Percentiles rank a stretch among this genome's conserved stretches.
phyloP scores from a whole-genome alignment of 192 early-diverging fungal species.

The Coemansia sp. region DNA sequence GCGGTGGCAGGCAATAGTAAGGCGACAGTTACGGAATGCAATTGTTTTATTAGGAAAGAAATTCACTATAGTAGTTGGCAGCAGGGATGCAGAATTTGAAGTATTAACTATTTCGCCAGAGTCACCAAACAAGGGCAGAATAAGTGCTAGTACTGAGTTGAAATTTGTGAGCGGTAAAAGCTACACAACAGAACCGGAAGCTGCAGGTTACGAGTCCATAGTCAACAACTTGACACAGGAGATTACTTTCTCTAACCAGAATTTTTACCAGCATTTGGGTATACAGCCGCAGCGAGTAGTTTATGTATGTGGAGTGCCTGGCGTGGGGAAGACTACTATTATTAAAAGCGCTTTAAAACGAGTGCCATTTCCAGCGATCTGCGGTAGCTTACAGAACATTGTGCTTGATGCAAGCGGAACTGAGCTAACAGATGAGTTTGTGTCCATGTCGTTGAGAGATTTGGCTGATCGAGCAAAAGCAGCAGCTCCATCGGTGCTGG shows the following conservation, averaged over 20 bases:
- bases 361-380: conserved; percentile 16
- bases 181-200: no score
- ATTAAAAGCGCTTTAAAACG: conserved; percentile 17
- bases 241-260: conserved; percentile 18
- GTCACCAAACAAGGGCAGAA: not conserved
- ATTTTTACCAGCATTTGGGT: conserved; percentile 16
- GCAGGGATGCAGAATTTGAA: not conserved
- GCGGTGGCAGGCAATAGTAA: conserved; percentile 2
- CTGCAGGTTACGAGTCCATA: conserved; percentile 30
- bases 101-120: not conserved
- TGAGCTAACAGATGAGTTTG: conserved; percentile 29
- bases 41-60: not conserved
- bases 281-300: conserved; percentile 22
- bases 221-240: conserved; percentile 12
- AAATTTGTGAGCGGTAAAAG: not conserved
- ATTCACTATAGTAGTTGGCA: not conserved
- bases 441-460: conserved; percentile 27
- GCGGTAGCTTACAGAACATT: conserved; percentile 25
- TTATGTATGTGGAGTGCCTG: conserved; percentile 21
- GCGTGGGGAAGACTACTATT: conserved; percentile 33
- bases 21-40: not conserved
- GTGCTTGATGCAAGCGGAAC: conserved; percentile 28
- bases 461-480: conserved; percentile 15
- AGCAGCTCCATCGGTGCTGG: conserved; percentile 26
- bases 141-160: conserved; percentile 10